Percentiles rank a stretch among this genome's conserved stretches.
Evolutionary conservation across 208 protist species (phyloP).

Genomic region (Porcisia hertigi): DNA sequence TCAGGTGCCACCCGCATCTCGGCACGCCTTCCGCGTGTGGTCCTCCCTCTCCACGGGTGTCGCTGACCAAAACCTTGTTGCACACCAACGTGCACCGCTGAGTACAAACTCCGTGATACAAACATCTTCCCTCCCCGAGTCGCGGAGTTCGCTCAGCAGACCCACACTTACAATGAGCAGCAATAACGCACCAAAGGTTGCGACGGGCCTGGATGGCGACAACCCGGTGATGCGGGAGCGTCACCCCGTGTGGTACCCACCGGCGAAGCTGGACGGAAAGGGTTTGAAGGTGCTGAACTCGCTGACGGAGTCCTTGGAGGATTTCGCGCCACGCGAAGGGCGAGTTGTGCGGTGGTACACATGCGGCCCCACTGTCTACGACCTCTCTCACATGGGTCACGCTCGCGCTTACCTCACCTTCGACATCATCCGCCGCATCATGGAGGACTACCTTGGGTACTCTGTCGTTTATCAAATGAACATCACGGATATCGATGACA

Average conservation of each 20-base stretch:
- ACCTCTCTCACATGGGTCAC: slow-evolving; percentile 97
- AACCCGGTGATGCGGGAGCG: slow-evolving; percentile 53
- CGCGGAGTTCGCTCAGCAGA: too few species aligned
- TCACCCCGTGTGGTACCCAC: slow-evolving; percentile 83
- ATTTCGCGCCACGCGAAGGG: slow-evolving; percentile 66
- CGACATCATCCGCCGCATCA: slow-evolving; percentile 97
- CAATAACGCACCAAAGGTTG: slow-evolving; percentile 19
- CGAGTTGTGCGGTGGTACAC: slow-evolving; percentile 94
- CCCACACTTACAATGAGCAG: background rate
- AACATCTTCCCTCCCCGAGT: background rate
- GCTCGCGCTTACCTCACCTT: slow-evolving; percentile 98
- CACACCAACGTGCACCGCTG: background rate
- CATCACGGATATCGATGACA: slow-evolving; percentile 99
- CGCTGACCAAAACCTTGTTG: background rate
- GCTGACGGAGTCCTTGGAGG: slow-evolving; percentile 79
- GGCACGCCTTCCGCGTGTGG: background rate
- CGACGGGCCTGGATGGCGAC: slow-evolving; percentile 37
- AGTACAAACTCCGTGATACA: background rate
- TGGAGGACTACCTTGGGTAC: slow-evolving; percentile 97
- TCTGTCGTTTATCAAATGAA: slow-evolving; percentile 95
- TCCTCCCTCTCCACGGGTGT: too few species aligned
- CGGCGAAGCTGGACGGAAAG: slow-evolving; percentile 31
- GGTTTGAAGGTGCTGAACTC: slow-evolving; percentile 77
- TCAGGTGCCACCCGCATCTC: slow-evolving; percentile 15
- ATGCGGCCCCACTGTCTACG: slow-evolving; percentile 98